Evolutionary conservation across 2,329 filamentous ascomycete genomes (phyloP), one percentile per base, ranked within the genome.

Genomic region (Diaporthe destruens): DNA sequence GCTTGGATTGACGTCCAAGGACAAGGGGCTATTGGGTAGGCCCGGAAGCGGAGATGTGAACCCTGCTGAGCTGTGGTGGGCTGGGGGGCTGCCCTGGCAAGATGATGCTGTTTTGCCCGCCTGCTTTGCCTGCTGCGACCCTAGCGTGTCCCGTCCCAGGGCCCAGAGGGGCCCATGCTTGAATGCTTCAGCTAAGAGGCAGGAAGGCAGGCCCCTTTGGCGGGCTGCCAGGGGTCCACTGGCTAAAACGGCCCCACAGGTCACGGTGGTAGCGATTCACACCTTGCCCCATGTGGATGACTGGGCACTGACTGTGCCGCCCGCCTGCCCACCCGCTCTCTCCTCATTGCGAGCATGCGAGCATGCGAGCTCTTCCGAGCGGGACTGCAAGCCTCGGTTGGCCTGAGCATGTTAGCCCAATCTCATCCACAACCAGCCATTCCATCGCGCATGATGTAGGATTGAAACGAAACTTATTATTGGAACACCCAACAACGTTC

Each of bases 11-110:
- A 65, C 61, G 44, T 65, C 29, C 44, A 51, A 25, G 61, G 47
- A 36, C 61, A 25, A 39, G 44, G 53, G 61, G 47, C n/a, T 14
- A 34, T 53, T 66, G 68, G 66, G 39, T 61, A 44, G 55, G 55
- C 36, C 68, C 34, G 55, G 68, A 70, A 70, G 68, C 68, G 68
- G 68, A 70, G 68, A 42, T 20, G 44, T 44, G 53, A 69, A 56
- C 66, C 66, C 32, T 51, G 47, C n/a, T 34, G 65, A 36, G 49
- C 34, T 11, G 34, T 36, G 34, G 34, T 36, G 6, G 34, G 34
- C 34, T 8, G 34, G 34, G 34, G 34, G 29, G 29, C 29, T 29
- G 23, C 23, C 23, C 39, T 32, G 9, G 57, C 39, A 54, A 39
- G 53, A 69, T 69, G 66, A 69, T 69, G 66, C 32, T 57, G 66